Evolutionary conservation across 2,329 filamentous ascomycete genomes (phyloP).

Genomic region (Septoria linicola): DNA sequence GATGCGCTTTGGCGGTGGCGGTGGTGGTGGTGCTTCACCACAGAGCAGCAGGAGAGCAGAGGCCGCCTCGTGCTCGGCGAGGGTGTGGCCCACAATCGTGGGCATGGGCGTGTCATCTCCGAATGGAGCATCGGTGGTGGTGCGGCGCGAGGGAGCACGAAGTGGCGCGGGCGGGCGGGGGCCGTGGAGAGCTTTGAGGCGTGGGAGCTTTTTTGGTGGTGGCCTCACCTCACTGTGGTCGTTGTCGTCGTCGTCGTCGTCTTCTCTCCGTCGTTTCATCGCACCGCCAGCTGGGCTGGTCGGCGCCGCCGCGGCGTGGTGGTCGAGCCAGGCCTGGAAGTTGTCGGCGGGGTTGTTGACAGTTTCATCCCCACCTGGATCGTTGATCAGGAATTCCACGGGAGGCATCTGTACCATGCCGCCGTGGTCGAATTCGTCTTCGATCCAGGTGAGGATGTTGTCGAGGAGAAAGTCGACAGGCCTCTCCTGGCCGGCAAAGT

Average conservation of each 20-base stretch:
- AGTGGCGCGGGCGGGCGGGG: too few relatives aligned
- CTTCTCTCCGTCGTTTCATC: constrained; percentile 1
- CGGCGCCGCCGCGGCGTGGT: background rate
- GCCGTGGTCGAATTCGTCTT: constrained; percentile 20
- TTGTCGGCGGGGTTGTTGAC: constrained; percentile 27
- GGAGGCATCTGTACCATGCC: constrained; percentile 31
- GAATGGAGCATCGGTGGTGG: too few relatives aligned
- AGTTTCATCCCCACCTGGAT: constrained; percentile 22
- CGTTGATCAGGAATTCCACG: constrained; percentile 35
- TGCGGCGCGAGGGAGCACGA: too few relatives aligned
- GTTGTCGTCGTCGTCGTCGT: constrained; percentile 3
- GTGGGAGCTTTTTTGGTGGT: constrained; percentile 1
- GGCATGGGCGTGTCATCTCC: too few relatives aligned
- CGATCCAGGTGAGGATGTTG: constrained; percentile 29
- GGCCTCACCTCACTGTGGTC: background rate
- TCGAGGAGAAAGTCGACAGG: constrained; percentile 27
- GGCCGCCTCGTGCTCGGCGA: background rate
- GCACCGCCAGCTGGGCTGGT: background rate
- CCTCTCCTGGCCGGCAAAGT: constrained; percentile 22
- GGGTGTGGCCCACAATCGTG: background rate
- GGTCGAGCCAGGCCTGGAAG: constrained; percentile 28
- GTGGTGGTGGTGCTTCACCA: background rate
- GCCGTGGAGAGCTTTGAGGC: constrained; percentile 5
- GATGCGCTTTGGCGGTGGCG: background rate
- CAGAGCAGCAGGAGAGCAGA: background rate